Percentiles rank a stretch among this genome's conserved stretches.
Evolutionary conservation across 768 basidiomycete species (phyloP).

Genomic region (Tulasnella sp.): DNA sequence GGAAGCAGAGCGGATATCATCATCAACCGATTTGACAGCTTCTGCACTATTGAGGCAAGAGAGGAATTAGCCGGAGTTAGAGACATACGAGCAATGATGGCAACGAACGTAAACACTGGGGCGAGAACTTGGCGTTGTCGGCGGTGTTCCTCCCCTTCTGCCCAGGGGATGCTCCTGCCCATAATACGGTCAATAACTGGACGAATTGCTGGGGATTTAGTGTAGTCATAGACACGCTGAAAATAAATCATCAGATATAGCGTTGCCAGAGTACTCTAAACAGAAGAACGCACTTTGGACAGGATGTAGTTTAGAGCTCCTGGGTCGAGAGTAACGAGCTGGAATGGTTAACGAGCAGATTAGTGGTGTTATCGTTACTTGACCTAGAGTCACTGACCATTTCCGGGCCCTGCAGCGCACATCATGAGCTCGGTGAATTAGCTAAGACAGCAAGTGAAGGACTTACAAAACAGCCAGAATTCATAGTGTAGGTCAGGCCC

Average conservation of each 20-base stretch:
- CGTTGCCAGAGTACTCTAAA: background rate
- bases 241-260: background rate
- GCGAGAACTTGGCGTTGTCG: constrained; percentile 19
- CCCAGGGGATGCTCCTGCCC: constrained; percentile 29
- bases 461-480: background rate
- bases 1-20: too few species aligned
- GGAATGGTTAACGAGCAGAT: background rate
- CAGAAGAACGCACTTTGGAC: background rate
- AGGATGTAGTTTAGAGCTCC: constrained; percentile 19
- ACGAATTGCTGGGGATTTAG: constrained; percentile 21
- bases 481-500: background rate
- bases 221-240: background rate
- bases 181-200: constrained; percentile 26
- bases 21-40: too few species aligned
- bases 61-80: too few species aligned
- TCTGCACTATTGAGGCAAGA: too few species aligned
- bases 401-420: background rate
- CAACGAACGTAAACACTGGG: constrained; percentile 19
- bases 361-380: constrained; percentile 14
- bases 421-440: background rate
- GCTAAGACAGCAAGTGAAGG: too few species aligned
- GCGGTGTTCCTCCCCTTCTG: constrained; percentile 30
- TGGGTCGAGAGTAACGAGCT: constrained; percentile 21
- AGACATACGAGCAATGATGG: too few species aligned
- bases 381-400: too few species aligned